These are phyloP conservation scores for Arachnomyces sp. DNA, from an alignment of 2,329 filamentous ascomycete genomes.

Conservation along the genomic window DNA sequence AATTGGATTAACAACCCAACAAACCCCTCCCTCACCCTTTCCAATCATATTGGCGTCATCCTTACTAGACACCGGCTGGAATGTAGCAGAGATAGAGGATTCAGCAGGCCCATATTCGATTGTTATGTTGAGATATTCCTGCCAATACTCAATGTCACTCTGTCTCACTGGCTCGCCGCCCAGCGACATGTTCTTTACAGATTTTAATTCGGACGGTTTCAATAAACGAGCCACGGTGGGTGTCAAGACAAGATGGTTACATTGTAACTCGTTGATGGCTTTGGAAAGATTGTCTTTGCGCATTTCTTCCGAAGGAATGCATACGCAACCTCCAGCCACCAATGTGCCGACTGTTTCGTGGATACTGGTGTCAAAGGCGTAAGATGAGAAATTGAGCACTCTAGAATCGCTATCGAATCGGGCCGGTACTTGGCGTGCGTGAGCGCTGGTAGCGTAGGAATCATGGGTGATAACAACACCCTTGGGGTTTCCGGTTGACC, in stretches of 20 bases:
- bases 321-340: conserved; percentile 40
- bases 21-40: conserved; percentile 12
- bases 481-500: conserved; percentile 31
- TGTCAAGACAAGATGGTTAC: conserved; percentile 45
- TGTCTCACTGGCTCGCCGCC: conserved; percentile 25
- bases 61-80: not conserved
- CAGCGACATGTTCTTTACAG: conserved; percentile 23
- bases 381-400: conserved; percentile 39
- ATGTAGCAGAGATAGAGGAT: not conserved
- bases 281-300: conserved; percentile 42
- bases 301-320: conserved; percentile 40
- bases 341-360: conserved; percentile 32
- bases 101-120: conserved; percentile 7
- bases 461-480: conserved; percentile 30
- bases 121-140: conserved; percentile 14
- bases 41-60: conserved; percentile 8
- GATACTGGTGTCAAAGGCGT: conserved; percentile 40
- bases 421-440: conserved; percentile 22
- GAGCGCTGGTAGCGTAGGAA: conserved; percentile 25
- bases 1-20: conserved; percentile 29
- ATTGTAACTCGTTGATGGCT: conserved; percentile 42
- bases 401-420: conserved; percentile 19
- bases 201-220: conserved; percentile 24
- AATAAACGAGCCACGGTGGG: conserved; percentile 41
- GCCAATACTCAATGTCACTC: conserved; percentile 25